Evolutionary conservation across 306 rosid genomes (phyloP).

Genomic region (Argentina anserina): DNA sequence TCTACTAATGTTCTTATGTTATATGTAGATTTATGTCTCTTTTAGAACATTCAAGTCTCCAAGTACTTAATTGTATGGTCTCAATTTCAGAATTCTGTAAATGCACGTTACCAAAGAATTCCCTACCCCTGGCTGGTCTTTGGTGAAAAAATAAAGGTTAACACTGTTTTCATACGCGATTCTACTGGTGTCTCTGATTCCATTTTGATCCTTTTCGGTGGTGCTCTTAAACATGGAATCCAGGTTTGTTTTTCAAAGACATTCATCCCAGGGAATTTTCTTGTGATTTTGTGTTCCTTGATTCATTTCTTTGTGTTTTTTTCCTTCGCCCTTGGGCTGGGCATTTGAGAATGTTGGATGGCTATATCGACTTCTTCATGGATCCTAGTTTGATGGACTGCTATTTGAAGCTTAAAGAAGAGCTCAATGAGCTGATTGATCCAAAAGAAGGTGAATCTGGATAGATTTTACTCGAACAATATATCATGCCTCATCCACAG

Average conservation of each 20-base stretch:
- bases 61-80: constrained; percentile 13
- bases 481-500: not conserved
- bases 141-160: constrained; percentile 92
- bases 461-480: not conserved
- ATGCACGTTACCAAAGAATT: constrained; percentile 87
- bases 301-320: not conserved
- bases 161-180: constrained; percentile 89
- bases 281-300: constrained; percentile 19
- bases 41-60: not conserved
- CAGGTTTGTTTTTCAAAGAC: constrained; percentile 53
- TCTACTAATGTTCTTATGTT: too few species aligned
- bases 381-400: constrained; percentile 90
- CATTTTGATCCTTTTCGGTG: constrained; percentile 78
- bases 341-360: constrained; percentile 86
- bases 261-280: not conserved
- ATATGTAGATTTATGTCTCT: not conserved
- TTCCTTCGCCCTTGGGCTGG: constrained; percentile 46
- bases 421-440: constrained; percentile 72
- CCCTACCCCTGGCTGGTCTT: constrained; percentile 97
- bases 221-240: constrained; percentile 57
- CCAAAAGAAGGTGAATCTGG: constrained; percentile 66
- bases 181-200: constrained; percentile 97
- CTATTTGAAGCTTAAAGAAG: constrained; percentile 83
- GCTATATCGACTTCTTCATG: constrained; percentile 83
- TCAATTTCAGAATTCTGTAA: constrained; percentile 82